phyloP scores from a whole-genome alignment of 768 basidiomycete genomes.

The Hemileccinum rubropunctum region DNA sequence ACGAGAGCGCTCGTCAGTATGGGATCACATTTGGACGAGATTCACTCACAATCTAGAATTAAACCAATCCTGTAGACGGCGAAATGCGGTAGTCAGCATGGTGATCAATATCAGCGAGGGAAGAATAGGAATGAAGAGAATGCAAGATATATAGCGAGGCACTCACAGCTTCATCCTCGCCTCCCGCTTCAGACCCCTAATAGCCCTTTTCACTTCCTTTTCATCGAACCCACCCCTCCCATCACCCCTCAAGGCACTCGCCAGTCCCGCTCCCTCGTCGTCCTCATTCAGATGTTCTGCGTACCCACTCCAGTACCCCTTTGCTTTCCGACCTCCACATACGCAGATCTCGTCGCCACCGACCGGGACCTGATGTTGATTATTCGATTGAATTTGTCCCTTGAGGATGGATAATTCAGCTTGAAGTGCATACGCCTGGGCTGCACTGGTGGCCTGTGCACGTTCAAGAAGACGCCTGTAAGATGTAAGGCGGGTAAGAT shows the following conservation, averaged over 20 bases:
- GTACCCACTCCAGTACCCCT: constrained; percentile 75
- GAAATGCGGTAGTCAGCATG: constrained; percentile 4
- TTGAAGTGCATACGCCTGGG: constrained; percentile 83
- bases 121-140: neutral
- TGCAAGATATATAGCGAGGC: neutral
- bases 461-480: constrained; percentile 81
- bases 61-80: constrained; percentile 23
- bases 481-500: constrained; percentile 58
- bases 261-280: constrained; percentile 42
- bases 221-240: constrained; percentile 63
- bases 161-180: constrained; percentile 75
- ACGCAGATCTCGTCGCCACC: constrained; percentile 35
- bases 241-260: constrained; percentile 45
- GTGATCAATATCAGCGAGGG: neutral
- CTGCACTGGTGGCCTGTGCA: constrained; percentile 72
- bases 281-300: constrained; percentile 46
- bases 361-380: constrained; percentile 6
- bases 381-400: constrained; percentile 32
- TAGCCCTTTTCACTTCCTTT: constrained; percentile 60
- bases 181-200: constrained; percentile 60
- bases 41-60: constrained; percentile 26
- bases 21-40: neutral
- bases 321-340: constrained; percentile 61
- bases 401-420: constrained; percentile 73
- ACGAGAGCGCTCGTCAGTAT: constrained; percentile 7